phyloP scores from a whole-genome alignment of 2,329 filamentous ascomycete genomes.

The Alternaria incomplexa region DNA sequence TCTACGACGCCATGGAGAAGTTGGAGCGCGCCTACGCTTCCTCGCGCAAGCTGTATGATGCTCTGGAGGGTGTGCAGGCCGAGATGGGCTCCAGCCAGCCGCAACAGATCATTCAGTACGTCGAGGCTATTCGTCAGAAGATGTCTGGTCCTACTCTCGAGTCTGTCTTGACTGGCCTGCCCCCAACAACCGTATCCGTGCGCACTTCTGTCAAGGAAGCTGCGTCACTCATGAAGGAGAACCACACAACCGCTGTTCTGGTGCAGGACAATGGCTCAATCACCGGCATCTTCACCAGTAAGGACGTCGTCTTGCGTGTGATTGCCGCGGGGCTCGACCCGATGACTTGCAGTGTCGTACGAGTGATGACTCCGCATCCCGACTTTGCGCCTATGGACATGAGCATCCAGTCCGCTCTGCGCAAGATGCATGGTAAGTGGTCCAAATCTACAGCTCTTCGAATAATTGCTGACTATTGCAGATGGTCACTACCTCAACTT shows the following conservation, averaged over 20 bases:
- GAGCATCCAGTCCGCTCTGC: constrained; percentile 96
- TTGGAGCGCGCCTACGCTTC: constrained; percentile 96
- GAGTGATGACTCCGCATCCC: constrained; percentile 98
- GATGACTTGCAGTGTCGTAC: constrained; percentile 92
- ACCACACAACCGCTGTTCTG: constrained; percentile 94
- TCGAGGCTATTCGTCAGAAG: constrained; percentile 90
- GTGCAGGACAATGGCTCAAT: constrained; percentile 97
- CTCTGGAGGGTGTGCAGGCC: constrained; percentile 95
- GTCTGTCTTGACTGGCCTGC: constrained; percentile 87
- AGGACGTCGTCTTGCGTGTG: constrained; percentile 96
- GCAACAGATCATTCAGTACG: constrained; percentile 98
- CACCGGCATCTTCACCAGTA: constrained; percentile 99
- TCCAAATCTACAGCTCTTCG: background rate
- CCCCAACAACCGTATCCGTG: constrained; percentile 93
- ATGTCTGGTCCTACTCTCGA: constrained; percentile 98
- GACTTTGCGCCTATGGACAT: constrained; percentile 99
- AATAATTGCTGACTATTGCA: constrained; percentile 49
- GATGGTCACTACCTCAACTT: constrained; percentile 98
- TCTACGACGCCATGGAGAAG: constrained; percentile 99
- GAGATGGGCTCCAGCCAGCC: constrained; percentile 95
- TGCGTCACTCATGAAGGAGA: constrained; percentile 95
- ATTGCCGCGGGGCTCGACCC: constrained; percentile 97
- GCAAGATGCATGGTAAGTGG: constrained; percentile 94
- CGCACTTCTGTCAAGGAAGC: constrained; percentile 96
- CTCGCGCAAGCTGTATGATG: constrained; percentile 97